These are phyloP conservation scores for Candida gigantensis DNA, from an alignment of 1,139 yeast species.

Conservation along the genomic window DNA sequence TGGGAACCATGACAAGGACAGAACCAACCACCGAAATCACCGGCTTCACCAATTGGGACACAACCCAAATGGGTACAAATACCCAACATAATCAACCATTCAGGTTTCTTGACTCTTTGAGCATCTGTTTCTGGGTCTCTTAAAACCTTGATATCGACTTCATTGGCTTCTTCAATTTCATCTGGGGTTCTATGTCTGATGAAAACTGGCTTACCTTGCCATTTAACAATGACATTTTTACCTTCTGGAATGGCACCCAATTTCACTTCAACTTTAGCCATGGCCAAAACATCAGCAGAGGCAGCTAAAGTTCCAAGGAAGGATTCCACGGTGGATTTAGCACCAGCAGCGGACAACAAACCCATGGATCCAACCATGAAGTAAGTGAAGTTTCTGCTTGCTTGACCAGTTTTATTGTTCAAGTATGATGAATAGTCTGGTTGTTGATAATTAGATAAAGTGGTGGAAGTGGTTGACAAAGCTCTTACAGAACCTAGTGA, in stretches of 20 bases:
- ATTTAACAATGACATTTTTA: slow-evolving; percentile 95
- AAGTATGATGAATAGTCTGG: slow-evolving; percentile 89
- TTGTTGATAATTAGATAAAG: slow-evolving; percentile 78
- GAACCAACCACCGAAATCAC: slow-evolving; percentile 99
- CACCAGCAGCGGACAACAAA: slow-evolving; percentile 91
- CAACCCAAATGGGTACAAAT: slow-evolving; percentile 99
- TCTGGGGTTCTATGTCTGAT: slow-evolving; percentile 96
- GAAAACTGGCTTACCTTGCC: slow-evolving; percentile 99
- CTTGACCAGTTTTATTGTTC: slow-evolving; percentile 70
- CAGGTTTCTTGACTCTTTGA: slow-evolving; percentile 95
- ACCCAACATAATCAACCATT: slow-evolving; percentile 99
- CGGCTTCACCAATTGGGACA: slow-evolving; percentile 99
- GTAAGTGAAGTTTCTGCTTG: slow-evolving; percentile 84
- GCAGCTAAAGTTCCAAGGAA: slow-evolving; percentile 95
- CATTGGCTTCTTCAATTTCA: slow-evolving; percentile 94
- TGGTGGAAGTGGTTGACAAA: slow-evolving; percentile 49
- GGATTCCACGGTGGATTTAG: slow-evolving; percentile 96
- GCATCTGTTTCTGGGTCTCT: slow-evolving; percentile 95
- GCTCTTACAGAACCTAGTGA: slow-evolving; percentile 32
- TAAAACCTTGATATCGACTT: slow-evolving; percentile 68
- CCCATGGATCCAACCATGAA: slow-evolving; percentile 99
- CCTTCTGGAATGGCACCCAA: slow-evolving; percentile 95
- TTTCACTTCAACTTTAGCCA: slow-evolving; percentile 99
- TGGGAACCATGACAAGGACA: slow-evolving; percentile 99
- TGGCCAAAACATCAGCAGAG: slow-evolving; percentile 97